phyloP scores from a whole-genome alignment of 2,329 filamentous ascomycete genomes.

The Pseudogymnoascus sp. region DNA sequence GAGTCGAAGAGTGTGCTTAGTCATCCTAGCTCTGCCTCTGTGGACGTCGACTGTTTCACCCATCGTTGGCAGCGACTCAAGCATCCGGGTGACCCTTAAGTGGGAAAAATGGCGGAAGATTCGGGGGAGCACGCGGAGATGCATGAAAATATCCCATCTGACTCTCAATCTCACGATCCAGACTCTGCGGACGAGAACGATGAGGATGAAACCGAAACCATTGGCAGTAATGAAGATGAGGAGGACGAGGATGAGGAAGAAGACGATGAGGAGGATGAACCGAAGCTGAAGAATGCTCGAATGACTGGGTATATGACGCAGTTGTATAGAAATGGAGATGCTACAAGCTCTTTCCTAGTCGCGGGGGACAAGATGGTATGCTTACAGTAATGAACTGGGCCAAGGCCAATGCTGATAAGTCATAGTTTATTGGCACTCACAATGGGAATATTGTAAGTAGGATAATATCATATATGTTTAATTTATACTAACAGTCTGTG shows the following conservation, averaged over 20 bases:
- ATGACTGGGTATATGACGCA: slow-evolving; percentile 71
- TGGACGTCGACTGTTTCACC: slow-evolving; percentile 3
- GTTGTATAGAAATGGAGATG: slow-evolving; percentile 90
- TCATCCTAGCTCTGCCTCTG: background rate
- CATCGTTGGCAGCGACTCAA: background rate
- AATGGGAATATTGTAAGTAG: slow-evolving; percentile 84
- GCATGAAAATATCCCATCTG: slow-evolving; percentile 15
- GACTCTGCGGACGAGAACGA: slow-evolving; percentile 14
- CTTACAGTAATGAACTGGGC: background rate
- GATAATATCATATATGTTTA: slow-evolving; percentile 15
- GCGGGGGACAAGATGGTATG: slow-evolving; percentile 92
- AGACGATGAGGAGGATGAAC: slow-evolving; percentile 87
- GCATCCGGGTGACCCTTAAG: background rate
- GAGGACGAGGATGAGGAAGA: slow-evolving; percentile 61
- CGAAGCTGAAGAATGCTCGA: slow-evolving; percentile 84
- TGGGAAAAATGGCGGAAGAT: slow-evolving; percentile 23
- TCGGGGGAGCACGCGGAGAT: slow-evolving; percentile 24
- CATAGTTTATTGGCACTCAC: slow-evolving; percentile 82
- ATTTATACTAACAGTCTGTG: slow-evolving; percentile 23
- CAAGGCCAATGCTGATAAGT: slow-evolving; percentile 27
- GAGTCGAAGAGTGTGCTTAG: too few relatives aligned
- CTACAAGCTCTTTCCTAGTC: slow-evolving; percentile 82
- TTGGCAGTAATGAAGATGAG: slow-evolving; percentile 38
- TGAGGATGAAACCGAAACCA: slow-evolving; percentile 35
- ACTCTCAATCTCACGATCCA: slow-evolving; percentile 17